Percentiles rank a stretch among this genome's conserved stretches.
phyloP scores from a whole-genome alignment of 345 rosid genomes.

The Salix exigua region DNA sequence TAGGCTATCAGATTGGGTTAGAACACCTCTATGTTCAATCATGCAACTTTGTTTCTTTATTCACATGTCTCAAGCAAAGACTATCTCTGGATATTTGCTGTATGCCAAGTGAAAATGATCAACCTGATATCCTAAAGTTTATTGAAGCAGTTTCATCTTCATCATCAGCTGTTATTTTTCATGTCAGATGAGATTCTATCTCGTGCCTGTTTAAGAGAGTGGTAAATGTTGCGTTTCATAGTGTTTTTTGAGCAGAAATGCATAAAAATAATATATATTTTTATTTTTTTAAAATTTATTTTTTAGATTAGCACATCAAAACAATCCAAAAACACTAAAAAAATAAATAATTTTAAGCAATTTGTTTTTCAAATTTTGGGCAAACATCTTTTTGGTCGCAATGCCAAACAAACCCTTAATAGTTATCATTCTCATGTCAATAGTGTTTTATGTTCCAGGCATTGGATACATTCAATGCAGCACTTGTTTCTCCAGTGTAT shows the following conservation, averaged over 20 bases:
- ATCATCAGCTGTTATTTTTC: not conserved
- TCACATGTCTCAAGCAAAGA: not conserved
- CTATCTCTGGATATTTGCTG: not conserved
- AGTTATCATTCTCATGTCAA: not conserved
- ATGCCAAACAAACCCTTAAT: no score
- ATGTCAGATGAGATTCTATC: not conserved
- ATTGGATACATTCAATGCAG: conserved; percentile 76
- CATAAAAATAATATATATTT: no score
- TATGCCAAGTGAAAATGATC: not conserved
- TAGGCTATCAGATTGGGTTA: not conserved
- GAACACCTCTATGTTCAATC: no score
- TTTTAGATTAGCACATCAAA: no score
- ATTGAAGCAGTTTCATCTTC: not conserved
- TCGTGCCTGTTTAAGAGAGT: no score
- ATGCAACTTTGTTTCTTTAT: not conserved
- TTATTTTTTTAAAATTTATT: no score
- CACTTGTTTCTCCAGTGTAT: conserved; percentile 85
- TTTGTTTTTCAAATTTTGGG: no score
- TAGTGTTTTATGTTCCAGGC: conserved; percentile 46
- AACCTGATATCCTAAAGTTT: not conserved
- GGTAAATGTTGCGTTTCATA: no score
- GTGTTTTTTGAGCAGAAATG: no score
- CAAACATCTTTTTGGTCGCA: no score
- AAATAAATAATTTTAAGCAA: no score
- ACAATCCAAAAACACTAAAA: no score